Base-by-base conservation (phyloP, 768 basidiomycete genomes). In the Russula virescens region DNA sequence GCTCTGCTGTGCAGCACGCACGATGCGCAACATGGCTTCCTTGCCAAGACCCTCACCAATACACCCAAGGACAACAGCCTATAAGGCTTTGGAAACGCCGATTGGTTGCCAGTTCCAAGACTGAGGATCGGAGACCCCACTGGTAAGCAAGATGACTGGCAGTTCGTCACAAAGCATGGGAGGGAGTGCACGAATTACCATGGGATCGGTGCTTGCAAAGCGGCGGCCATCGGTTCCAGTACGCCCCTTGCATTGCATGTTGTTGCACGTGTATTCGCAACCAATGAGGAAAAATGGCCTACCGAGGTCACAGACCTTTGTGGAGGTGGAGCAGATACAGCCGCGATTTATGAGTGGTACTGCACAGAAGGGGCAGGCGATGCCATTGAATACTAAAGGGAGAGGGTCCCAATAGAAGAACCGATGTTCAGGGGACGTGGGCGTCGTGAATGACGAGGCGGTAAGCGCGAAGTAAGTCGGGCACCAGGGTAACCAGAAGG, bases 321-420 rank as follows among this genome's bases (percentile, higher is more conserved):
- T 75, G 0, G 90, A 90, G 0, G 89, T 88, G 0, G 81, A 81
- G 64, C 78, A 81, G 72, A 91, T 91, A 46, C 86, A 82, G 3
- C 90, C 90, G 38, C 81, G 80, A 73, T 91, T 88, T 38, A 71
- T 66, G 43, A 92, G 79, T 1, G 85, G 79, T 5, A 78, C 69
- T 8, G 81, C 73, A 69, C 90, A 92, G 47, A 69, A 77, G 0
- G 89, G 87, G 67, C 90, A 92, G 1, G 83, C 78, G 48, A 92
- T 87, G 4, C 90, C 90, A 63, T 91, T 89, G 76, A 91, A 89
- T 10, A 90, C 83, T 51, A 92, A 82, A 0, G 89, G 87, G 53
- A 86, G 84, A 0, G 90, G 90, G 64, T 92, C 90, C 90, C 90
- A 92, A 68, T 89, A 92, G n/a, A 92, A 75, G 73, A 92, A 92